These are phyloP conservation scores for Hansenula lynferdii DNA, from an alignment of 1,139 yeast genomes.

Conservation along the genomic window DNA sequence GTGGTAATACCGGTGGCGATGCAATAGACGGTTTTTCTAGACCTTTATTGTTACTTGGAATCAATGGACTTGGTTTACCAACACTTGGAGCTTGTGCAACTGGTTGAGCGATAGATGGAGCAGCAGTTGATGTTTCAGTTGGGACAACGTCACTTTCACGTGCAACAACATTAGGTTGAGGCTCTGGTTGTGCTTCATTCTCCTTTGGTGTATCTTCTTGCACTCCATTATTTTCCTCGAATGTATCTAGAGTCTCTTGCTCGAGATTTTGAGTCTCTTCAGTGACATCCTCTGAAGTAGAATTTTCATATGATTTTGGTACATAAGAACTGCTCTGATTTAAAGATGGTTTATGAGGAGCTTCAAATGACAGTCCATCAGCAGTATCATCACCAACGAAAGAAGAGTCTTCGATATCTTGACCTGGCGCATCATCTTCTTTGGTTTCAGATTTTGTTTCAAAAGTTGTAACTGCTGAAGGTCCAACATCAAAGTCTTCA, in stretches of 20 bases:
- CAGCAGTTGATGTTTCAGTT: background rate
- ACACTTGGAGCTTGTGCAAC: background rate
- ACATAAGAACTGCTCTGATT: too few species aligned
- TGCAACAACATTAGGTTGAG: background rate
- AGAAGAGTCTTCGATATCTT: background rate
- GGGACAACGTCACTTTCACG: background rate
- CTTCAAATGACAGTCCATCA: background rate
- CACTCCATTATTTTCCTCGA: too few species aligned
- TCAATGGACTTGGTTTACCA: too few species aligned
- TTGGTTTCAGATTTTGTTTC: background rate
- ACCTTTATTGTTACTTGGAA: background rate
- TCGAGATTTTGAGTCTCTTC: background rate
- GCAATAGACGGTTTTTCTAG: background rate
- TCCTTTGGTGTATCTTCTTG: too few species aligned
- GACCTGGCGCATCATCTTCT: background rate
- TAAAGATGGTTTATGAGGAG: background rate
- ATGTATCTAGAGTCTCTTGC: too few species aligned
- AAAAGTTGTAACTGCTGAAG: background rate
- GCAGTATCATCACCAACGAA: background rate
- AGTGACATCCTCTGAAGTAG: too few species aligned
- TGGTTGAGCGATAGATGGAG: background rate
- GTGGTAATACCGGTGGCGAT: constrained; percentile 1
- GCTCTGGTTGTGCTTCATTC: background rate
- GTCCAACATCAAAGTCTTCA: constrained; percentile 2
- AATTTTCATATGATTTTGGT: too few species aligned